phyloP scores from a whole-genome alignment of 2,329 filamentous ascomycete genomes.

The Ascochyta koolunga region DNA sequence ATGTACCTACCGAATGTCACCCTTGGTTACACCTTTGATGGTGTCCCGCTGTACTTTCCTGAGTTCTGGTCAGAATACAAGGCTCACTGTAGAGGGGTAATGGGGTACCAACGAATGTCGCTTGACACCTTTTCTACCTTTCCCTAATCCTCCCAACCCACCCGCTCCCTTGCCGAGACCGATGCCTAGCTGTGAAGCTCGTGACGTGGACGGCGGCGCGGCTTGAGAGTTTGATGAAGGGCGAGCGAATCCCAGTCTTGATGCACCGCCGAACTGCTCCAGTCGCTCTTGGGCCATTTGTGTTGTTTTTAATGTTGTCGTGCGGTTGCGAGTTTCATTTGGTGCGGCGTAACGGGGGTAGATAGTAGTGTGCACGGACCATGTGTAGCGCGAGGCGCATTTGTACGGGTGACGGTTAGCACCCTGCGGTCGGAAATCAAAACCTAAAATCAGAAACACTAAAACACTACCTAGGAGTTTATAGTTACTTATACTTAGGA shows the following conservation, averaged over 20 bases:
- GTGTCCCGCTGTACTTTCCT: constrained; percentile 44
- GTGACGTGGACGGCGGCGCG: constrained; percentile 6
- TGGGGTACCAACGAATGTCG: constrained; percentile 32
- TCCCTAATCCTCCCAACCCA: constrained; percentile 28
- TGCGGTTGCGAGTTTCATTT: constrained; percentile 1
- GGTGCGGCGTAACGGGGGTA: not conserved
- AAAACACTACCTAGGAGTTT: too few relatives aligned
- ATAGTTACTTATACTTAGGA: too few relatives aligned
- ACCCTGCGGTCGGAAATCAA: too few relatives aligned
- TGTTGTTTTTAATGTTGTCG: not conserved
- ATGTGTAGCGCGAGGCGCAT: constrained; percentile 15
- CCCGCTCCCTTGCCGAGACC: constrained; percentile 27
- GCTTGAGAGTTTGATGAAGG: not conserved
- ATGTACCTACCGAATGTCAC: constrained; percentile 40
- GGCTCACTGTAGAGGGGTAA: not conserved
- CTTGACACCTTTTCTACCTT: constrained; percentile 26
- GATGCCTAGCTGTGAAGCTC: constrained; percentile 21
- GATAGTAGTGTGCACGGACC: not conserved
- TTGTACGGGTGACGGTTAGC: too few relatives aligned
- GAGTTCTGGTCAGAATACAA: constrained; percentile 8
- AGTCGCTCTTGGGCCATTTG: constrained; percentile 10
- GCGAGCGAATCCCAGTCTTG: constrained; percentile 4
- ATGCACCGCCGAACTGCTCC: constrained; percentile 12
- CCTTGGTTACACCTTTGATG: constrained; percentile 41
- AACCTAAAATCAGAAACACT: too few relatives aligned